These are phyloP conservation scores for Dothiorella sarmentorum DNA, from an alignment of 2,329 filamentous ascomycete genomes.

Conservation along the genomic window DNA sequence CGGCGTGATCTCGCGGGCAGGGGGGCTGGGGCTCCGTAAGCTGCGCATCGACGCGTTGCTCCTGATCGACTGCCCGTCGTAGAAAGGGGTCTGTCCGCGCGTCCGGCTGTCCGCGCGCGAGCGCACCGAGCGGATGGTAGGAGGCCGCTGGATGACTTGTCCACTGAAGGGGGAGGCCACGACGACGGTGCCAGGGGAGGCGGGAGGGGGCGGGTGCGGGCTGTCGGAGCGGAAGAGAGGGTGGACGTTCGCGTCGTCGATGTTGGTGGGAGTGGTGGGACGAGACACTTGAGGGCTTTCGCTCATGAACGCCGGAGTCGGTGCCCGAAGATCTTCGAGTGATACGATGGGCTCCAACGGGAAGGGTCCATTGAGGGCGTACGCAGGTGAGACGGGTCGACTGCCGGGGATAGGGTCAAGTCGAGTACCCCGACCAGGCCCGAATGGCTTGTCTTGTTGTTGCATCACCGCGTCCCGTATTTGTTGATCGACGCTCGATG, in stretches of 20 bases:
- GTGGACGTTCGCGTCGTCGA: slow-evolving; percentile 68
- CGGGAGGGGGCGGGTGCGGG: slow-evolving; percentile 61
- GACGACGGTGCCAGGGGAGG: slow-evolving; percentile 68
- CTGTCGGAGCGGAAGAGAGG: slow-evolving; percentile 73
- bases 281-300: slow-evolving; percentile 31
- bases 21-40: slow-evolving; percentile 26
- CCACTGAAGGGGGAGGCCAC: slow-evolving; percentile 67
- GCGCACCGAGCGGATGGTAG: neutral
- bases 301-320: slow-evolving; percentile 8
- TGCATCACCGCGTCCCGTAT: slow-evolving; percentile 56
- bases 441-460: slow-evolving; percentile 31
- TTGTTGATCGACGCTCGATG: slow-evolving; percentile 62
- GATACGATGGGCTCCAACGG: slow-evolving; percentile 20
- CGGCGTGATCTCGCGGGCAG: slow-evolving; percentile 37
- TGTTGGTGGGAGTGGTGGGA: slow-evolving; percentile 35
- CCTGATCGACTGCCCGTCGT: slow-evolving; percentile 20
- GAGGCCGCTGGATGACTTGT: slow-evolving; percentile 51
- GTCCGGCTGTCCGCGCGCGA: slow-evolving; percentile 35
- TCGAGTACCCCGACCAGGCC: slow-evolving; percentile 45
- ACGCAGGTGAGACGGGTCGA: slow-evolving; percentile 62
- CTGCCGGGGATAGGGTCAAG: slow-evolving; percentile 71
- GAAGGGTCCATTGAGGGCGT: slow-evolving; percentile 53
- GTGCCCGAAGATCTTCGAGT: neutral
- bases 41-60: slow-evolving; percentile 6
- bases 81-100: slow-evolving; percentile 26